phyloP scores from a whole-genome alignment of 2,329 filamentous ascomycete species.

The Aspergillus pseudotamarii region DNA sequence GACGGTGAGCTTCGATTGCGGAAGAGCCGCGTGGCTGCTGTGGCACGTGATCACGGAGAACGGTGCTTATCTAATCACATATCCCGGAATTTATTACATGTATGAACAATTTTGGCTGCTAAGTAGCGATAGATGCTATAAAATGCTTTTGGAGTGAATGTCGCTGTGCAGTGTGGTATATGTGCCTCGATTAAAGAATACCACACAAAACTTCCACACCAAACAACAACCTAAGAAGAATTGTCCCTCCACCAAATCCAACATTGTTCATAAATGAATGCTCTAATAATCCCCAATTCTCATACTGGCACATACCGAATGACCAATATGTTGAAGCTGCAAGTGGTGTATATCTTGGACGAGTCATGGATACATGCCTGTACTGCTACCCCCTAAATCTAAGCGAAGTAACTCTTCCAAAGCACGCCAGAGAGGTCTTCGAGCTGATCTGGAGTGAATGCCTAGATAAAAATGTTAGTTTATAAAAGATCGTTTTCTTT shows the following conservation, averaged over 20 bases:
- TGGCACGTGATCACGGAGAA: slow-evolving; percentile 19
- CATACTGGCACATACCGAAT: not conserved
- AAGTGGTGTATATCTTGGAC: not conserved
- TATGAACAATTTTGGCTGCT: too few relatives aligned
- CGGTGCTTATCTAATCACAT: not conserved
- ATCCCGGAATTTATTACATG: too few relatives aligned
- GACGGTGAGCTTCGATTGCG: slow-evolving; percentile 3
- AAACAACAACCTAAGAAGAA: not conserved
- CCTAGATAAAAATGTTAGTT: slow-evolving; percentile 46
- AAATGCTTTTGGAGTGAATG: not conserved
- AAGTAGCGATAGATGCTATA: not conserved
- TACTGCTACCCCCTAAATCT: slow-evolving; percentile 19
- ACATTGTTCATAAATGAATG: not conserved
- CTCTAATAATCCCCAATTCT: not conserved
- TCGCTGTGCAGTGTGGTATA: slow-evolving; percentile 2
- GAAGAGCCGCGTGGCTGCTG: slow-evolving; percentile 21
- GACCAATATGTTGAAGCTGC: not conserved
- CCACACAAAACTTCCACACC: not conserved
- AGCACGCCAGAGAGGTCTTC: slow-evolving; percentile 94
- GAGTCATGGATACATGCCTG: not conserved
- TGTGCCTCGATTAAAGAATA: not conserved
- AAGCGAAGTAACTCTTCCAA: slow-evolving; percentile 99
- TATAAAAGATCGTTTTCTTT: not conserved
- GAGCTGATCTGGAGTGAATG: slow-evolving; percentile 86
- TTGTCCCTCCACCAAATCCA: not conserved